These are phyloP conservation scores for Arabidopsis thaliana DNA, from an alignment of 345 rosid species.

Conservation along the genomic window TAIR10.1 NC_003074.8:21364501-21365000, in stretches of 20 bases:
- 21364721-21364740: slow-evolving; percentile 30
- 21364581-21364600: slow-evolving; percentile 32
- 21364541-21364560: slow-evolving; percentile 35
- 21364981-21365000: background rate
- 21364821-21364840: background rate
- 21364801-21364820: background rate
- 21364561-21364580: slow-evolving; percentile 30
- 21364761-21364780: background rate
- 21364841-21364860: slow-evolving; percentile 31
- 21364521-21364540: background rate
- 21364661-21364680: slow-evolving; percentile 33
- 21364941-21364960: slow-evolving; percentile 27
- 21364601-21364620: slow-evolving; percentile 45
- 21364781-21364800: background rate
- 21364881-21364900: slow-evolving; percentile 46
- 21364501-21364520: background rate
- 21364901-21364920: slow-evolving; percentile 39
- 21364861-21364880: slow-evolving; percentile 41
- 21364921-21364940: slow-evolving; percentile 38
- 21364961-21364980: background rate
- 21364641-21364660: slow-evolving; percentile 44
- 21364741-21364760: background rate
- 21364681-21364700: background rate
- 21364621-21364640: slow-evolving; percentile 23
- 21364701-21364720: background rate